These are phyloP conservation scores for Trapa bicornis DNA, from an alignment of 345 rosid genomes.

Conservation along the genomic window DNA sequence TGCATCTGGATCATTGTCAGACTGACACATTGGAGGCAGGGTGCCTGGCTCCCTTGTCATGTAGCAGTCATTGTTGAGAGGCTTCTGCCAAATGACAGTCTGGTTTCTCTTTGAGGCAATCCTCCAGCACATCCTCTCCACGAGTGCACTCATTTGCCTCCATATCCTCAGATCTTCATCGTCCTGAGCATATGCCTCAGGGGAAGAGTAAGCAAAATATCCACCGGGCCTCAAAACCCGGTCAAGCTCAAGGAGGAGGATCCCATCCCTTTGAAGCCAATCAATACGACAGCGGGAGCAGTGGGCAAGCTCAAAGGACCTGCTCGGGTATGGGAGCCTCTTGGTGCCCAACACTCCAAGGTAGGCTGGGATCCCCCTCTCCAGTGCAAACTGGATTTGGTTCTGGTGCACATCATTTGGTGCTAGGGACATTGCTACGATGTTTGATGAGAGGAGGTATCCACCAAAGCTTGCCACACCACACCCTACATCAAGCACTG, in stretches of 20 bases:
- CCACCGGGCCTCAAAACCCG: constrained; percentile 95
- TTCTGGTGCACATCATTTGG: constrained; percentile 99
- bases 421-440: constrained; percentile 81
- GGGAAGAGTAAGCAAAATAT: constrained; percentile 95
- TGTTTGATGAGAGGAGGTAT: constrained; percentile 76
- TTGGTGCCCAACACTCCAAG: constrained; percentile 95
- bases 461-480: constrained; percentile 99
- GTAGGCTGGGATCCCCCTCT: constrained; percentile 97
- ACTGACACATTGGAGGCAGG: constrained; percentile 80
- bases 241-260: constrained; percentile 96
- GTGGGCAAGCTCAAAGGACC: constrained; percentile 95
- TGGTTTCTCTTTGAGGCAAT: constrained; percentile 85
- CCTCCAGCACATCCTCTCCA: constrained; percentile 91
- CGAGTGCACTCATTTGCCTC: constrained; percentile 92
- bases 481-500: constrained; percentile 96
- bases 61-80: constrained; percentile 83
- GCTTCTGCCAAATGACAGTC: constrained; percentile 95
- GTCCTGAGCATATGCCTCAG: constrained; percentile 97
- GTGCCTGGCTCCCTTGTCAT: constrained; percentile 67
- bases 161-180: constrained; percentile 90
- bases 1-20: constrained; percentile 90
- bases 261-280: constrained; percentile 98
- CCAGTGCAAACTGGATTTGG: constrained; percentile 97
- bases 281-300: constrained; percentile 97
- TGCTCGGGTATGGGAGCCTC: constrained; percentile 97